A percentile compares a stretch with the other conserved stretches of the same genome.
Conservation (phyloP, 2,329 filamentous ascomycete species). For the Xylariaceae sp. region DNA sequence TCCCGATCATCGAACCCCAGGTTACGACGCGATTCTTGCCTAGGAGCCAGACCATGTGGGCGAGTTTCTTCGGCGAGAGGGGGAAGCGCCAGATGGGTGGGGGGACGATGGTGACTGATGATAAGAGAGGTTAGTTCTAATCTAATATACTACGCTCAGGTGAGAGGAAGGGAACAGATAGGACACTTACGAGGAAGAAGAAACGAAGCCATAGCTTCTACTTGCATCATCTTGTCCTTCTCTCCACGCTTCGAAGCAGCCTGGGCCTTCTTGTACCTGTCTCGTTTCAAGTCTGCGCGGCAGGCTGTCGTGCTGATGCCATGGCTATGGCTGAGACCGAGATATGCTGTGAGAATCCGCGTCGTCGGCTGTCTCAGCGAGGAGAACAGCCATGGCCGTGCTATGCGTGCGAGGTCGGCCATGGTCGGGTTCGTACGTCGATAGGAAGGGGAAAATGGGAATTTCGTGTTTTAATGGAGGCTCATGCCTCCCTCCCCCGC, state of each 20-base stretch:
- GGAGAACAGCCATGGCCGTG: constrained; percentile 29
- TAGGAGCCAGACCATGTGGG: constrained; percentile 34
- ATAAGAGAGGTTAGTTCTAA: not conserved
- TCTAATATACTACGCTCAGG: too few species aligned
- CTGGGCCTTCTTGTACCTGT: not conserved
- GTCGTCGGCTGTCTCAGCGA: constrained; percentile 1
- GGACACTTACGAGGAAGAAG: constrained; percentile 34
- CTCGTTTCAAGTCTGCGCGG: not conserved
- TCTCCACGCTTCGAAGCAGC: not conserved
- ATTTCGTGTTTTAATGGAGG: constrained; percentile 10
- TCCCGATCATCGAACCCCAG: constrained; percentile 44
- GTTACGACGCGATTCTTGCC: constrained; percentile 47
- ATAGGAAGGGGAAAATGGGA: not conserved
- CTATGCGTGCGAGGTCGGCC: constrained; percentile 29
- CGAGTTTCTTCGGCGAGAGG: constrained; percentile 32
- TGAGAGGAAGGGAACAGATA: not conserved
- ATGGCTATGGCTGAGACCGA: constrained; percentile 20
- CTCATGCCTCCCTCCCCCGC: constrained; percentile 17
- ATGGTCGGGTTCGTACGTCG: constrained; percentile 4
- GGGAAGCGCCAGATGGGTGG: constrained; percentile 42
- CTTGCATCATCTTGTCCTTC: not conserved
- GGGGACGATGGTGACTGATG: constrained; percentile 37
- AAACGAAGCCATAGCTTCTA: constrained; percentile 12
- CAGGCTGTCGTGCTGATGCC: constrained; percentile 26
- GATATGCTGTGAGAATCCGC: constrained; percentile 1